Conservation (phyloP, 1,284 basidiomycete species). For the Irpex lacteus region DNA sequence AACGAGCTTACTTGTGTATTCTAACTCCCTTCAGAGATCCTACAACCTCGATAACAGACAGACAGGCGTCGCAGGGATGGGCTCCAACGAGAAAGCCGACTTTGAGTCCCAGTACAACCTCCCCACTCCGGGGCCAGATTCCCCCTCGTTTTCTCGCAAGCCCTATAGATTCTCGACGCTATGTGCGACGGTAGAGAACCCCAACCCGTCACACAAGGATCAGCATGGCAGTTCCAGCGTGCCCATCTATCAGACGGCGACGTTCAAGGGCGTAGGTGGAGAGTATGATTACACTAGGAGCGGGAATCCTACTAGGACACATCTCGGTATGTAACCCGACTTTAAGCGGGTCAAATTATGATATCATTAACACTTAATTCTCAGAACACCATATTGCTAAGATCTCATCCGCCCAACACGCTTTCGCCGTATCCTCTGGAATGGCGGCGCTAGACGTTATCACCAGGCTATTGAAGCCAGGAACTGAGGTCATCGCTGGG, state of each 20-base stretch:
- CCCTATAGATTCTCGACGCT: slow-evolving; percentile 83
- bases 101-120: slow-evolving; percentile 35
- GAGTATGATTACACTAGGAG: slow-evolving; percentile 94
- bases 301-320: slow-evolving; percentile 95
- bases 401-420: slow-evolving; percentile 86
- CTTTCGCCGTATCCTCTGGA: slow-evolving; percentile 91
- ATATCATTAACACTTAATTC: not conserved
- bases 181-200: slow-evolving; percentile 88
- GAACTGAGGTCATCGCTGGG: slow-evolving; percentile 93
- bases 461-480: slow-evolving; percentile 90
- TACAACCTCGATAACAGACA: not conserved
- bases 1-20: not conserved
- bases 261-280: slow-evolving; percentile 94
- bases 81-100: slow-evolving; percentile 6
- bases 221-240: slow-evolving; percentile 94
- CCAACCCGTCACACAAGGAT: slow-evolving; percentile 78
- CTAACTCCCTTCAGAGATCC: not conserved
- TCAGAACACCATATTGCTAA: slow-evolving; percentile 93
- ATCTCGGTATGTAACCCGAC: slow-evolving; percentile 66
- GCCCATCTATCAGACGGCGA: slow-evolving; percentile 97
- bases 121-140: slow-evolving; percentile 77
- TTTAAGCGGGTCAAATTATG: too few relatives aligned
- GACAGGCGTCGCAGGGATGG: slow-evolving; percentile 8
- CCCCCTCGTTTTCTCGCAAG: slow-evolving; percentile 54
- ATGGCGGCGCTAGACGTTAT: slow-evolving; percentile 99